Evolutionary conservation across 768 basidiomycete genomes (phyloP), one percentile per base, ranked within the genome.

Genomic region (Hirschioporus abietinus): DNA sequence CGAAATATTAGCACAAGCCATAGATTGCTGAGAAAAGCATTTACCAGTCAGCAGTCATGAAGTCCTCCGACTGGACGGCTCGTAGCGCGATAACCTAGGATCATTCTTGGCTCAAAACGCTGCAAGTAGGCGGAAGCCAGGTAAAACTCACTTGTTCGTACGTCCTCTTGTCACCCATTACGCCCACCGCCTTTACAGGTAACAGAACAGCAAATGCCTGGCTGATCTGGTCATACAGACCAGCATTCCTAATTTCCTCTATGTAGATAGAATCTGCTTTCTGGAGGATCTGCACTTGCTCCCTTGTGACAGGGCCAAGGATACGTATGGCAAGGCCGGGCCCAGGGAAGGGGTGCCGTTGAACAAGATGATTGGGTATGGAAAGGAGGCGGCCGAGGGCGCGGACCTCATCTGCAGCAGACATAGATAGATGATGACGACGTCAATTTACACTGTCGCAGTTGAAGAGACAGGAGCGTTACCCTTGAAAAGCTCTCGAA

Each of bases 21-120:
- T 83, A 84, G n/a, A 72, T 83, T 81, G 17, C 24, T 59, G 60
- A 35, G 15, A n/a, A n/a, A 65, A 68, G 67, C 35, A 72, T 86
- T 58, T 74, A 95, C 96, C 96, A 99, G 76, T 99, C 96, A 36
- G 97, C 97, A 17, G 97, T 99, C 97, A 99, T 99, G 75, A 99
- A 99, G 77, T 99, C 97, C 75, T 98, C 96, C n/a, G 95, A 89
- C 74, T 93, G 90, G 9, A 99, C 96, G 1, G 97, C 97, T 63
- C 97, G 87, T 64, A 99, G 82, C 1, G 94, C 93, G 66, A 99
- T 93, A 63, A 99, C 96, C 88, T 91, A 71, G 52, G 30, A 27
- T 17, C 64, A 57, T 26, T 65, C 35, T 66, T 65, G 71, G 24
- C 63, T 66, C 60, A 9, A 25, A 15, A 15, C 23, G 30, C 15